Conservation (phyloP, 1,139 yeast genomes). For the Sugiyamaella castrensis region DNA sequence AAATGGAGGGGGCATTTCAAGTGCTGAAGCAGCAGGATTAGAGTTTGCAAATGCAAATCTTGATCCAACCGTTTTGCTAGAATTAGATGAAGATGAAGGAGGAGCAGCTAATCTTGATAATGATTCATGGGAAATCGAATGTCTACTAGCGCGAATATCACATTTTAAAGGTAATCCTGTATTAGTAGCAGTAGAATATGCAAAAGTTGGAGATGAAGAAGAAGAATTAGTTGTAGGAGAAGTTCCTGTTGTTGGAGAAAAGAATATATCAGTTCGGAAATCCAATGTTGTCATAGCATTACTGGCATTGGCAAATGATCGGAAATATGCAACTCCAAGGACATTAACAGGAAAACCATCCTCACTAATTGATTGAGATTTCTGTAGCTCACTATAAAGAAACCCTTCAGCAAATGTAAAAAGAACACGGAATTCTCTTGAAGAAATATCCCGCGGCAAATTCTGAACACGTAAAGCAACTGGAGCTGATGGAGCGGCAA, state of each 20-base stretch:
- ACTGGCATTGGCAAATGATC: constrained; percentile 60
- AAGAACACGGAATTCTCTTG: constrained; percentile 72
- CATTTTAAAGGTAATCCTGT: constrained; percentile 23
- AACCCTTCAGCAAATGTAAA: constrained; percentile 82
- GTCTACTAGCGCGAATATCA: constrained; percentile 25
- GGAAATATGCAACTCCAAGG: constrained; percentile 60
- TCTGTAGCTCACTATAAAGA: constrained; percentile 55
- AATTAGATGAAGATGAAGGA: neutral
- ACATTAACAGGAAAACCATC: constrained; percentile 38
- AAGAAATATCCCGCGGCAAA: constrained; percentile 68
- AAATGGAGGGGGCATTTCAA: constrained; percentile 22
- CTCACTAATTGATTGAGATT: constrained; percentile 32
- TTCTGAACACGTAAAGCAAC: constrained; percentile 48
- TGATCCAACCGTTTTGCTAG: constrained; percentile 2
- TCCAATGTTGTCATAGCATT: constrained; percentile 70
- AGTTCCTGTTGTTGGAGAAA: constrained; percentile 7
- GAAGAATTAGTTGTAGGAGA: constrained; percentile 14
- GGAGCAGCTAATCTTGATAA: constrained; percentile 9
- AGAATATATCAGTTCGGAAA: constrained; percentile 22
- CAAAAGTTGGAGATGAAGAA: constrained; percentile 24
- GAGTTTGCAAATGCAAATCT: constrained; percentile 15
- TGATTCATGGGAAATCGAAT: constrained; percentile 22
- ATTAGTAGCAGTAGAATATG: constrained; percentile 11
- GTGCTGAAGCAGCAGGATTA: constrained; percentile 11
- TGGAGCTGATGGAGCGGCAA: neutral